Evolutionary conservation across 345 rosid genomes (phyloP).

Genomic region (Bretschneidera sinensis): DNA sequence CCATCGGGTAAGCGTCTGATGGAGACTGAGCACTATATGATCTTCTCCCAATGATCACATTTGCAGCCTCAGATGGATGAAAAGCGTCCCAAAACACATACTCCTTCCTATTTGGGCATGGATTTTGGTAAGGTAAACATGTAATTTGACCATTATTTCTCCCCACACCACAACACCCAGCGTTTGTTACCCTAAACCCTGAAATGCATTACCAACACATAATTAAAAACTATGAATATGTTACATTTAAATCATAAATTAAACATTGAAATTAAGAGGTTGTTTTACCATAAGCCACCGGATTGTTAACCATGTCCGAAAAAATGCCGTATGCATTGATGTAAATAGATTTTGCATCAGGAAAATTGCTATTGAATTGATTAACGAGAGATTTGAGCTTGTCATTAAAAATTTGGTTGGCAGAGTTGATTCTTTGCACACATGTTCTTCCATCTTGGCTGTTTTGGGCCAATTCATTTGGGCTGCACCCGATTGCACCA

Average conservation of each 20-base stretch:
- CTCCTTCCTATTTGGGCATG: conserved; percentile 49
- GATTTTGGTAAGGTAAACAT: conserved; percentile 58
- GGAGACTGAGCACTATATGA: conserved; percentile 48
- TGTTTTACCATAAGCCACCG: conserved; percentile 49
- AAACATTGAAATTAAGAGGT: too few species aligned
- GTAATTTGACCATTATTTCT: conserved; percentile 76
- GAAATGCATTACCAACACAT: conserved; percentile 10
- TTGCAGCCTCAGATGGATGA: conserved; percentile 65
- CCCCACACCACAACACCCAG: conserved; percentile 75
- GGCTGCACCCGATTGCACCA: conserved; percentile 90
- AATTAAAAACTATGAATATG: too few species aligned
- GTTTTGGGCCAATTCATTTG: conserved; percentile 58
- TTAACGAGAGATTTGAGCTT: conserved; percentile 62
- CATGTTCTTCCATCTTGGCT: conserved; percentile 68
- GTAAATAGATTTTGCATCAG: conserved; percentile 61
- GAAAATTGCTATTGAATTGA: conserved; percentile 45
- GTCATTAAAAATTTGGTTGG: conserved; percentile 66
- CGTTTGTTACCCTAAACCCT: conserved; percentile 55
- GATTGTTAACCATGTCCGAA: conserved; percentile 49
- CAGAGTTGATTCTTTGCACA: conserved; percentile 47
- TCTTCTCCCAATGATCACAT: conserved; percentile 42
- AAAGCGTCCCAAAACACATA: conserved; percentile 74
- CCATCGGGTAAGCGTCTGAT: conserved; percentile 53
- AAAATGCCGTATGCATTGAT: conserved; percentile 71
- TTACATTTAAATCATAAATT: too few species aligned